These are phyloP conservation scores for Pisolithus marmoratus DNA, from an alignment of 768 basidiomycete species.

Conservation along the genomic window DNA sequence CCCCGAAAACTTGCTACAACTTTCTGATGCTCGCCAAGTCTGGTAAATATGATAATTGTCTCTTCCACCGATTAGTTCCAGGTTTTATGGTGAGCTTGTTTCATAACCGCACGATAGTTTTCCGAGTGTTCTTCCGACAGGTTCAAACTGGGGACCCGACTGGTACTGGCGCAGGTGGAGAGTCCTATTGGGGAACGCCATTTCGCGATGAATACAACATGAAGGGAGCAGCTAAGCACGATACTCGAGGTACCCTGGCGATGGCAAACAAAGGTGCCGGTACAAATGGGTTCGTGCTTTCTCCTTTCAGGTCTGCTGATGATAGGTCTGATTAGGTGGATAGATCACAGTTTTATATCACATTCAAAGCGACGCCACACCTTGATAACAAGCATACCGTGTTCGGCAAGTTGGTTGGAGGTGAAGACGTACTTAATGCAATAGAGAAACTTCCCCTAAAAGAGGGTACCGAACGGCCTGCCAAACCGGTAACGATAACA, in stretches of 20 bases:
- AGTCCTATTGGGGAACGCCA: conserved; percentile 91
- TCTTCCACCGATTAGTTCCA: conserved; percentile 91
- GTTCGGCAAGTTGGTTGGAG: conserved; percentile 95
- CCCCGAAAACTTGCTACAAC: conserved; percentile 98
- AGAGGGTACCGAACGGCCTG: conserved; percentile 81
- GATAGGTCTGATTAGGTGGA: neutral
- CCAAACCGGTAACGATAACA: conserved; percentile 79
- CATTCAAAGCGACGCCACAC: conserved; percentile 78
- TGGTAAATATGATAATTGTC: conserved; percentile 84
- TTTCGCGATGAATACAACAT: conserved; percentile 93
- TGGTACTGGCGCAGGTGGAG: conserved; percentile 90
- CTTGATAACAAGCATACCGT: conserved; percentile 94
- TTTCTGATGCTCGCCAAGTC: conserved; percentile 89
- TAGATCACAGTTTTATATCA: conserved; percentile 91
- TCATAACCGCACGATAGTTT: neutral
- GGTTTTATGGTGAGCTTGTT: conserved; percentile 77
- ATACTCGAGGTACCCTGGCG: conserved; percentile 75
- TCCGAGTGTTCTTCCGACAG: conserved; percentile 34
- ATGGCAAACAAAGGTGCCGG: conserved; percentile 96
- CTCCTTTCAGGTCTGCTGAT: conserved; percentile 1
- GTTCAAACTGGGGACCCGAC: conserved; percentile 98
- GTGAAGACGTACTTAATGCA: conserved; percentile 82
- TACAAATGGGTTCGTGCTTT: conserved; percentile 66
- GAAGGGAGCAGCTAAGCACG: conserved; percentile 85
- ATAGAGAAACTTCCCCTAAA: conserved; percentile 79